phyloP scores from a whole-genome alignment of 1,284 basidiomycete species.

The Apiotrichum gracile region DNA sequence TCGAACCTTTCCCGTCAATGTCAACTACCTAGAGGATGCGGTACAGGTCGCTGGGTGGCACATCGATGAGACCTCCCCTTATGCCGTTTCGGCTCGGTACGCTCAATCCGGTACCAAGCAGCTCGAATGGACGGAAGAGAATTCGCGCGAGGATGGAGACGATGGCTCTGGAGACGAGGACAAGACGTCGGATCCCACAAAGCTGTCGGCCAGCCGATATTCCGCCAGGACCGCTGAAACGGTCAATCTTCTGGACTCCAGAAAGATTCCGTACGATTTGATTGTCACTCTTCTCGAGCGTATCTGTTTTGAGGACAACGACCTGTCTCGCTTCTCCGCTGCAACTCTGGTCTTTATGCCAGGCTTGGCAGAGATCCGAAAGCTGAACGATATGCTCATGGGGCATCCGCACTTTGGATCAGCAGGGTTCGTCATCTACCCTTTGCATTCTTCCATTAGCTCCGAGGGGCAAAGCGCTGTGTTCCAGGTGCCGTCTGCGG shows the following conservation, averaged over 20 bases:
- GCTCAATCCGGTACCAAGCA: slow-evolving; percentile 40
- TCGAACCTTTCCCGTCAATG: slow-evolving; percentile 91
- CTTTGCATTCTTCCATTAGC: slow-evolving; percentile 88
- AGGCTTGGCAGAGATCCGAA: slow-evolving; percentile 82
- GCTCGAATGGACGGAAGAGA: slow-evolving; percentile 70
- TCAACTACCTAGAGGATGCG: slow-evolving; percentile 86
- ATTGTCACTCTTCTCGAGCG: slow-evolving; percentile 79
- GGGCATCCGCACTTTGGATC: slow-evolving; percentile 72
- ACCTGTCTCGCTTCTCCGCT: slow-evolving; percentile 56
- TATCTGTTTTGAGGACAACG: slow-evolving; percentile 67
- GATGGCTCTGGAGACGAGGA: slow-evolving; percentile 39
- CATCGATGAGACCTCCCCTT: slow-evolving; percentile 76
- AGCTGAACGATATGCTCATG: slow-evolving; percentile 72
- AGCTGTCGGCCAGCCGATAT: slow-evolving; percentile 50
- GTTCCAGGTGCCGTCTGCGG: slow-evolving; percentile 75
- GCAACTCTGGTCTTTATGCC: slow-evolving; percentile 93
- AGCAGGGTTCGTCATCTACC: slow-evolving; percentile 69
- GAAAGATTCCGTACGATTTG: slow-evolving; percentile 82
- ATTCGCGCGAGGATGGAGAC: slow-evolving; percentile 57
- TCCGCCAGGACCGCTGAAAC: slow-evolving; percentile 68
- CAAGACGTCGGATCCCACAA: slow-evolving; percentile 34
- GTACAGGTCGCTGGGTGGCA: slow-evolving; percentile 81
- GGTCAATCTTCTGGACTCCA: slow-evolving; percentile 81
- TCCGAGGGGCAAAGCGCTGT: slow-evolving; percentile 85
- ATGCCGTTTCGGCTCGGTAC: slow-evolving; percentile 61